These are phyloP conservation scores for Candida germanica DNA, from an alignment of 805 yeast species.

Conservation along the genomic window DNA sequence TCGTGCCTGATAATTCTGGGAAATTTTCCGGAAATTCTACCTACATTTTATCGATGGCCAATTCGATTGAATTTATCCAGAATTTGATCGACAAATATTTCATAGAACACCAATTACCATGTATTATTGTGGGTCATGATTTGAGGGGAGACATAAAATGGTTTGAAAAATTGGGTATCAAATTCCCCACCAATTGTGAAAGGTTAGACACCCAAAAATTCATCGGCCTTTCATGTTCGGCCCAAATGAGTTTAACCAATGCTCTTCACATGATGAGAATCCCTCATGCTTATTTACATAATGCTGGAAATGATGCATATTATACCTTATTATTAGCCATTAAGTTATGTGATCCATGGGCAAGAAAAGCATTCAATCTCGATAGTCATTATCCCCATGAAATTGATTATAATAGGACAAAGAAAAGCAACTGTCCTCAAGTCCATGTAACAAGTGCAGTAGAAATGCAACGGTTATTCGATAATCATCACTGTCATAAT, in stretches of 20 bases:
- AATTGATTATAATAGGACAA: neutral
- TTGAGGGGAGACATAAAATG: constrained; percentile 55
- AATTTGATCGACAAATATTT: constrained; percentile 44
- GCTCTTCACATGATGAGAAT: constrained; percentile 44
- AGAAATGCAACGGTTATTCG: neutral
- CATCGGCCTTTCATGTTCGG: constrained; percentile 6
- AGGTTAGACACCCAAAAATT: constrained; percentile 45
- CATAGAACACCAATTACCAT: constrained; percentile 3
- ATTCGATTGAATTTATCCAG: constrained; percentile 40
- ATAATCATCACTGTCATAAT: neutral
- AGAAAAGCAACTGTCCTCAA: neutral
- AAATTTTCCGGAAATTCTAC: constrained; percentile 53
- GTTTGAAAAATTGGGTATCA: constrained; percentile 45
- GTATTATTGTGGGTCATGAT: constrained; percentile 56
- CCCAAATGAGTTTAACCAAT: constrained; percentile 32
- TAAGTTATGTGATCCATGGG: constrained; percentile 3
- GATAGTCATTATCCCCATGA: neutral
- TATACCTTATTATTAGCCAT: constrained; percentile 47
- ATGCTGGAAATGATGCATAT: constrained; percentile 71
- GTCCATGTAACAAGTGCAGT: neutral
- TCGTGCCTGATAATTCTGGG: constrained; percentile 51
- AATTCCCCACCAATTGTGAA: constrained; percentile 33
- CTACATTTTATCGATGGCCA: constrained; percentile 32
- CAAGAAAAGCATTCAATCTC: constrained; percentile 2
- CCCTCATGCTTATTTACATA: constrained; percentile 60